Conservation (phyloP, 2,329 filamentous ascomycete species). For the Aspergillus sergii region DNA sequence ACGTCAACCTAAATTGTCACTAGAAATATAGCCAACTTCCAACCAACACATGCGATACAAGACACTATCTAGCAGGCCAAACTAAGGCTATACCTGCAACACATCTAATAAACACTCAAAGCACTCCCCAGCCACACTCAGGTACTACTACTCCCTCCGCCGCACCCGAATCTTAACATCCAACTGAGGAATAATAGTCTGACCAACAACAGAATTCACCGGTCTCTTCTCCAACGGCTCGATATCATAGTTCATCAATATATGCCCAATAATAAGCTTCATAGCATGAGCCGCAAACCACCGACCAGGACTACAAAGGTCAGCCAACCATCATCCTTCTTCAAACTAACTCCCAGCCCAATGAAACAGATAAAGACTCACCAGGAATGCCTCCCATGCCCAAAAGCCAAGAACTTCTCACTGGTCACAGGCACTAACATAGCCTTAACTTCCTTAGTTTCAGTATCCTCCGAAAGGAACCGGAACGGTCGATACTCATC, state of each 20-base stretch:
- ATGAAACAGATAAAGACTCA: neutral
- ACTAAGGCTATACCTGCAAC: neutral
- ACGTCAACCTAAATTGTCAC: neutral
- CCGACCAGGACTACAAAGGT: neutral
- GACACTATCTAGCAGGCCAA: neutral
- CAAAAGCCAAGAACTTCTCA: neutral
- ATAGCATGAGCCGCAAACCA: neutral
- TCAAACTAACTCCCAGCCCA: fast-evolving
- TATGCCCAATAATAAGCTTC: neutral
- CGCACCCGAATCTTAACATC: neutral
- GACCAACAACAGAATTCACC: neutral
- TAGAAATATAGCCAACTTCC: fast-evolving
- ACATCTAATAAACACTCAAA: neutral
- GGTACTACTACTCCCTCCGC: neutral
- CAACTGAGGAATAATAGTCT: neutral
- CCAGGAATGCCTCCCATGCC: neutral
- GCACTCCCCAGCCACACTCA: neutral
- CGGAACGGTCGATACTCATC: neutral
- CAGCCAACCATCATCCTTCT: neutral
- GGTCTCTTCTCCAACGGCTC: neutral
- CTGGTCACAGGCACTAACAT: neutral
- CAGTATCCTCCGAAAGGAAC: neutral
- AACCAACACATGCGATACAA: neutral
- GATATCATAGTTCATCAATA: neutral
- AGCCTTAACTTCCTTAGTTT: neutral